Evolutionary conservation across 1,284 basidiomycete genomes (phyloP), one percentile per base, ranked within the genome.

Genomic region (Sparassis latifolia): DNA sequence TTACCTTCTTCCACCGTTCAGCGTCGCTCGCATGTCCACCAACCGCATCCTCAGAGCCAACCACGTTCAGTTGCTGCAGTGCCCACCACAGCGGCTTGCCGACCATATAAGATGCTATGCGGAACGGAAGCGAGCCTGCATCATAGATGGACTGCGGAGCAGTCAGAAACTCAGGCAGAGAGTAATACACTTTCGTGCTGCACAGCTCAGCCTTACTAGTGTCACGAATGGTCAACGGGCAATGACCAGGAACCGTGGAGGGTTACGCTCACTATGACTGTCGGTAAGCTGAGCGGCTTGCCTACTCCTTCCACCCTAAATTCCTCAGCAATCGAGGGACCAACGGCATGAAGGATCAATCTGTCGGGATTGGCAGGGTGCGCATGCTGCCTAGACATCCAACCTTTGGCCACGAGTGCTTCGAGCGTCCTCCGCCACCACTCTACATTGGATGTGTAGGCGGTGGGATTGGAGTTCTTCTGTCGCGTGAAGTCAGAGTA

Each of bases 401-500:
- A 72, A 1, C 87, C 89, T 30, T 72, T 72, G 48, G 73, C 62
- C 4, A 89, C 77, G 4, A 86, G 68, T 10, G 76, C 75, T 55
- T 86, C 79, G 2, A 97, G 69, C 0, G 84, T 82, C 38, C 70
- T 69, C 39, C 78, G 77, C 94, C 95, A 97, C 92, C 92, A 97
- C 52, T 86, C 82, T 35, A 94, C 71, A 62, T 89, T 91, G 10
- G 89, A 80, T 38, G 80, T 71, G 66, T 86, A 97, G 2, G 91
- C 86, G 3, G 85, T 78, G 0, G 91, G 86, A 65, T 97, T 96
- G 1, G 91, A 86, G 33, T 79, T 71, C 58, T 87, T 89, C 69
- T 95, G 92, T 5, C 82, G 76, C 0, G 89, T 84, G 50, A 96
- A 84, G 62, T 95, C 92, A 2, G 93, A 86, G 68, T 95, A 97